A percentile compares a stretch with the other conserved stretches of the same genome.
These are phyloP conservation scores for Raphanus sativus DNA, from an alignment of 345 rosid species.

Conservation along the genomic window DNA sequence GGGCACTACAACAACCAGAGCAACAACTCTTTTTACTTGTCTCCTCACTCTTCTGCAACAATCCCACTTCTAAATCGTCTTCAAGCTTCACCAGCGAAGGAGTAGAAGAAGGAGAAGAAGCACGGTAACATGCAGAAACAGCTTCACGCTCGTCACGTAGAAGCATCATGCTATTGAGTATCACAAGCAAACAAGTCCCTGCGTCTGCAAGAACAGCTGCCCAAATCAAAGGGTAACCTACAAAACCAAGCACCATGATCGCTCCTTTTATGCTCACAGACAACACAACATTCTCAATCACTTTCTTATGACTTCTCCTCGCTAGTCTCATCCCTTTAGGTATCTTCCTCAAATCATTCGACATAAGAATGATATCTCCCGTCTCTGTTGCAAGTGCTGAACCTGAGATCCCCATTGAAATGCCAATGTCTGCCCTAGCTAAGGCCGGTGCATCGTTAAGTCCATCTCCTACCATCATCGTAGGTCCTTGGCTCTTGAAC, in stretches of 20 bases:
- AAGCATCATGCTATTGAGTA: conserved; percentile 76
- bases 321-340: conserved; percentile 65
- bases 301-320: conserved; percentile 58
- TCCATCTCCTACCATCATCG: conserved; percentile 93
- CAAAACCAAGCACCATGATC: conserved; percentile 64
- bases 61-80: conserved; percentile 31
- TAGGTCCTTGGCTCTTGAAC: conserved; percentile 51
- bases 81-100: conserved; percentile 10
- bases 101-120: conserved; percentile 7
- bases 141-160: conserved; percentile 37
- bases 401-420: conserved; percentile 90
- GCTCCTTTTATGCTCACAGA: conserved; percentile 64
- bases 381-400: conserved; percentile 91
- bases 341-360: conserved; percentile 70
- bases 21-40: conserved; percentile 24
- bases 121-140: conserved; percentile 23
- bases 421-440: conserved; percentile 81
- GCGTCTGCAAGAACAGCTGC: conserved; percentile 90
- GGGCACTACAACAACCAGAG: conserved; percentile 11
- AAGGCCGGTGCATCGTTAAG: conserved; percentile 88
- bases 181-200: conserved; percentile 84
- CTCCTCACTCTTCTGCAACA: conserved; percentile 23
- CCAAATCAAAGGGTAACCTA: conserved; percentile 84
- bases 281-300: conserved; percentile 59
- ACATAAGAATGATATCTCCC: conserved; percentile 77